Conservation (phyloP, 2,329 filamentous ascomycete species). For the Cladosporium colombiae region DNA sequence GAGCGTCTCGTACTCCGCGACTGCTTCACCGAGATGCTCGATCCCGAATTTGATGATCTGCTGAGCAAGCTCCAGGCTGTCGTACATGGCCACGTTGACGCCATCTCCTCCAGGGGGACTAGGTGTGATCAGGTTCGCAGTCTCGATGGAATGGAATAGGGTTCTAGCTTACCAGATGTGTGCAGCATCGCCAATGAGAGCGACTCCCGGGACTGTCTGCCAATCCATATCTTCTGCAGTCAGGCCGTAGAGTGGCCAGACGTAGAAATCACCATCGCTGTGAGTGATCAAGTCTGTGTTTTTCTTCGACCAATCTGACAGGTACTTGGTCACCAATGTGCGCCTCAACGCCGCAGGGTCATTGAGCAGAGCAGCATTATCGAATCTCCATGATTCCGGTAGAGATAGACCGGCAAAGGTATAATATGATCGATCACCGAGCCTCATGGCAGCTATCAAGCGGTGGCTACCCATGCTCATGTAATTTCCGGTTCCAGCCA, state of each 20-base stretch:
- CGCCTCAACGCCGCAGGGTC: conserved; percentile 43
- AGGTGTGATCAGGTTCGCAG: not conserved
- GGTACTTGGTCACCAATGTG: conserved; percentile 41
- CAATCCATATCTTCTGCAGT: conserved; percentile 51
- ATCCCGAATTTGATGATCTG: conserved; percentile 41
- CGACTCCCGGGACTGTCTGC: conserved; percentile 51
- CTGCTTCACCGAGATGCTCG: conserved; percentile 29
- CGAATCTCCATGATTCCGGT: conserved; percentile 25
- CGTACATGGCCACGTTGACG: conserved; percentile 59
- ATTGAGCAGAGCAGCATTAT: conserved; percentile 24
- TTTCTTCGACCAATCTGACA: conserved; percentile 46
- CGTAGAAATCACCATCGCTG: conserved; percentile 42
- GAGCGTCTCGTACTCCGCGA: conserved; percentile 35
- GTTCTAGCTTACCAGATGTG: conserved; percentile 52
- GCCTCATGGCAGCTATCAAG: conserved; percentile 24
- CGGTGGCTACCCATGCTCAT: conserved; percentile 28
- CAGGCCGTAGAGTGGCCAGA: conserved; percentile 54
- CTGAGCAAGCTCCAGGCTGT: conserved; percentile 53
- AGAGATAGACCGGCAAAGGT: conserved; percentile 24
- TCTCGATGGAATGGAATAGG: not conserved
- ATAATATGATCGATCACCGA: conserved; percentile 29
- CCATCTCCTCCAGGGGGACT: conserved; percentile 59
- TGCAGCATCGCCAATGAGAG: conserved; percentile 61
- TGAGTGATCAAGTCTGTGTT: conserved; percentile 47
- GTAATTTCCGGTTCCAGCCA: conserved; percentile 35